Percentiles rank a stretch among this genome's conserved stretches.
Conservation (phyloP, 1,284 basidiomycete species). For the Violaceomyces palustris region DNA sequence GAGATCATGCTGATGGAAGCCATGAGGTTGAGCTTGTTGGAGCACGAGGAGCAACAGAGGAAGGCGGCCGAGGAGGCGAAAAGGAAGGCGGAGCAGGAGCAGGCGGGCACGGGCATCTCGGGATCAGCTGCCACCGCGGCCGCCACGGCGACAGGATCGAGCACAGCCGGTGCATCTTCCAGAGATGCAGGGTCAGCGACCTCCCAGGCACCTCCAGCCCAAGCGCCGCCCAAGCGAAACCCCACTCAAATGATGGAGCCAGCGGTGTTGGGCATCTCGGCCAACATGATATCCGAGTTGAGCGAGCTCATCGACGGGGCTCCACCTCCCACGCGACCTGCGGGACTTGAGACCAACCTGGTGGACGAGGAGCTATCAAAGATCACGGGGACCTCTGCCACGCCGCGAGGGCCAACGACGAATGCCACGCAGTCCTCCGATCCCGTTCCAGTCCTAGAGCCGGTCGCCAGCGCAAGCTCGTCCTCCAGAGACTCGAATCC, state of each 20-base stretch:
- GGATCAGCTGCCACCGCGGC: constrained; percentile 2
- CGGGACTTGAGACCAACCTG: too few species aligned
- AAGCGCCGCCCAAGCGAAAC: constrained; percentile 1
- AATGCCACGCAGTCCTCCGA: too few species aligned
- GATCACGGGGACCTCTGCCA: too few species aligned
- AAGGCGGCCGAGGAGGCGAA: constrained; percentile 45
- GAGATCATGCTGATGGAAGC: constrained; percentile 99
- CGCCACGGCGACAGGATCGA: constrained; percentile 4
- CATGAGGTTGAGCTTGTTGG: constrained; percentile 87
- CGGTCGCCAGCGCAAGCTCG: too few species aligned
- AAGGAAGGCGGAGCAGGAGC: constrained; percentile 6
- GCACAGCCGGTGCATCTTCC: background rate
- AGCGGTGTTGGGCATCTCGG: constrained; percentile 25
- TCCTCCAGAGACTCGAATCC: too few species aligned
- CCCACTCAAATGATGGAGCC: background rate
- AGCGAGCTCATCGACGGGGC: constrained; percentile 37
- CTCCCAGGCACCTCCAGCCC: constrained; percentile 1
- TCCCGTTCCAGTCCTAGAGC: too few species aligned
- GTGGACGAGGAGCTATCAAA: too few species aligned
- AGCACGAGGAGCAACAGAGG: constrained; percentile 64
- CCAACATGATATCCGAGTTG: constrained; percentile 36
- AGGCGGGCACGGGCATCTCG: background rate
- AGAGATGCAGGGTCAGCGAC: background rate
- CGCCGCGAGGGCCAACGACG: too few species aligned
- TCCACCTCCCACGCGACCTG: background rate